phyloP scores from a whole-genome alignment of 768 basidiomycete genomes.

The Rhodotorula toruloides region DNA sequence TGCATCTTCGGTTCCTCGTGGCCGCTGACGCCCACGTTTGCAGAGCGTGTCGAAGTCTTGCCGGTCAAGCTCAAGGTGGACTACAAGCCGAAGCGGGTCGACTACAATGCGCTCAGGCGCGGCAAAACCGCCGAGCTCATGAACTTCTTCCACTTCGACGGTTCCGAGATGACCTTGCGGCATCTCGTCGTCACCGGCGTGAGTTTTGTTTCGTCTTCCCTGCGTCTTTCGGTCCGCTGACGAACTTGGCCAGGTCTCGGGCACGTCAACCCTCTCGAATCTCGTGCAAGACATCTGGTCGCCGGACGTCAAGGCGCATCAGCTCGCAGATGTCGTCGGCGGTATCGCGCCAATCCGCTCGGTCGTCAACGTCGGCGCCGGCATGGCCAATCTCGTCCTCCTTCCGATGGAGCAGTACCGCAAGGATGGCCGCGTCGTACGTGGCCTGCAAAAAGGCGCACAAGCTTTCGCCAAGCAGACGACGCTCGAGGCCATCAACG shows the following conservation, averaged over 20 bases:
- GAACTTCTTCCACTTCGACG: slow-evolving; percentile 99
- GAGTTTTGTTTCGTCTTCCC: slow-evolving; percentile 45
- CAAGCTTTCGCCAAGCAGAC: slow-evolving; percentile 89
- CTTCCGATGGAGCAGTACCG: slow-evolving; percentile 96
- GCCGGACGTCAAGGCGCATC: slow-evolving; percentile 97
- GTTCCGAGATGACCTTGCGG: slow-evolving; percentile 92
- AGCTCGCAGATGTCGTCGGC: slow-evolving; percentile 91
- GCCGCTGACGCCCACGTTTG: not conserved
- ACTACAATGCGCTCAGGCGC: slow-evolving; percentile 81
- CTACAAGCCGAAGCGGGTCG: slow-evolving; percentile 95
- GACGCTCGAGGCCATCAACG: slow-evolving; percentile 88
- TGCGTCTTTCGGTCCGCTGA: too few species aligned
- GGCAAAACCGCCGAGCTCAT: slow-evolving; percentile 93
- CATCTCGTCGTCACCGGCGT: slow-evolving; percentile 89
- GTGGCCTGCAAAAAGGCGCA: slow-evolving; percentile 89
- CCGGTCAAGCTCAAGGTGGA: slow-evolving; percentile 93
- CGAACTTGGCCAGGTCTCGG: slow-evolving; percentile 62
- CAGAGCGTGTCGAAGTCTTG: slow-evolving; percentile 90
- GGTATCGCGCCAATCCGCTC: slow-evolving; percentile 95
- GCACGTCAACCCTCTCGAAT: slow-evolving; percentile 84
- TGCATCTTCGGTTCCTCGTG: not conserved
- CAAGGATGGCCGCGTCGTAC: slow-evolving; percentile 87
- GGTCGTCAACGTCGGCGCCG: slow-evolving; percentile 93
- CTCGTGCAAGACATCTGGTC: slow-evolving; percentile 98
- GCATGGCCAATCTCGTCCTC: slow-evolving; percentile 89